Evolutionary conservation across 176 grass and related monocot genomes (phyloP).

Genomic region (Phoenix dactylifera): DNA sequence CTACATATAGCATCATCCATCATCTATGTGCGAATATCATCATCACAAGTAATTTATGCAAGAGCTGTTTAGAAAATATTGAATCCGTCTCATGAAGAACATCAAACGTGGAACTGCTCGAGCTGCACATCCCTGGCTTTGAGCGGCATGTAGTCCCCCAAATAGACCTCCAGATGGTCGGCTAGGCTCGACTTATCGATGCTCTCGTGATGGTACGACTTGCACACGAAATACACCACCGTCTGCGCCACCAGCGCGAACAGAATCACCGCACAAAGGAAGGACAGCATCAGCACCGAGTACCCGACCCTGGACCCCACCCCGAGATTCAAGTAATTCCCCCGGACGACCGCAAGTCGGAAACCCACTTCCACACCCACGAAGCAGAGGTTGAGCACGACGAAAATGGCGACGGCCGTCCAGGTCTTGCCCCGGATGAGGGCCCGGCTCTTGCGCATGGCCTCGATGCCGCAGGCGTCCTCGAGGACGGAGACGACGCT

Average conservation of each 20-base stretch:
- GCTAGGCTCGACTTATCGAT: constrained; percentile 77
- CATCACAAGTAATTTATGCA: too few relatives aligned
- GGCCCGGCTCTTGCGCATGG: constrained; percentile 63
- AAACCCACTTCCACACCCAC: constrained; percentile 42
- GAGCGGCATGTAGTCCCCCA: constrained; percentile 79
- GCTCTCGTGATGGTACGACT: constrained; percentile 88
- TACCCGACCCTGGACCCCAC: constrained; percentile 3
- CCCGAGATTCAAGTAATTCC: background rate
- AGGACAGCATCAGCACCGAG: constrained; percentile 22
- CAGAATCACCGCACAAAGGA: constrained; percentile 54
- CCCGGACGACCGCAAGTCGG: constrained; percentile 35
- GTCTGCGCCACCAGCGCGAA: constrained; percentile 76
- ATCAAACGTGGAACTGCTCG: constrained; percentile 58
- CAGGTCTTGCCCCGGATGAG: constrained; percentile 54
- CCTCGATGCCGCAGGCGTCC: constrained; percentile 62
- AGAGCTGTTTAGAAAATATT: too few relatives aligned
- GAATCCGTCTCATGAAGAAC: background rate
- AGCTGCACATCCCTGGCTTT: constrained; percentile 80
- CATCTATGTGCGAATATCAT: too few relatives aligned
- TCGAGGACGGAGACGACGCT: constrained; percentile 91
- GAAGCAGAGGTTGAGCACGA: constrained; percentile 36
- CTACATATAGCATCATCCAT: too few relatives aligned
- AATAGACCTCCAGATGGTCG: constrained; percentile 82
- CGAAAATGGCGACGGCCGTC: constrained; percentile 33
- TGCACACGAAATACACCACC: constrained; percentile 82